These are phyloP conservation scores for Huntiella savannae DNA, from an alignment of 2,329 filamentous ascomycete species.

Conservation along the genomic window DNA sequence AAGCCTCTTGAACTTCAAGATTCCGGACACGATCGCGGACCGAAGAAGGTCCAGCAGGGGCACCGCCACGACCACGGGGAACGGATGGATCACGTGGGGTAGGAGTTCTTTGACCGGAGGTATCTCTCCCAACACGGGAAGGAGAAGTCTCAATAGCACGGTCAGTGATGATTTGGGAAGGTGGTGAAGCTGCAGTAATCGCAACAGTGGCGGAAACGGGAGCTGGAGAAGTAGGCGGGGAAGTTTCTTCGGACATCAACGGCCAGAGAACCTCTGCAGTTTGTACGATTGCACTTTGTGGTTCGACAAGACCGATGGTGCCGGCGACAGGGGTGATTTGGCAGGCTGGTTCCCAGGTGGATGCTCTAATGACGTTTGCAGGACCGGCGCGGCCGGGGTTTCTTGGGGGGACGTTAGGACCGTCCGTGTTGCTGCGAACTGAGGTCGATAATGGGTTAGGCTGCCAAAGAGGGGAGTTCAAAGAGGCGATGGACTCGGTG, in stretches of 20 bases:
- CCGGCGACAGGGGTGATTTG: background rate
- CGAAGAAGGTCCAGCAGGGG: background rate
- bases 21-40: slow-evolving; percentile 9
- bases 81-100: too few species aligned
- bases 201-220: too few species aligned
- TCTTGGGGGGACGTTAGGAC: background rate
- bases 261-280: slow-evolving; percentile 3
- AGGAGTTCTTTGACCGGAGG: too few species aligned
- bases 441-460: background rate
- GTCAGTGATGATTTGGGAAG: too few species aligned
- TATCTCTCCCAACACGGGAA: too few species aligned
- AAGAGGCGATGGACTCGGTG: background rate
- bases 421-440: background rate
- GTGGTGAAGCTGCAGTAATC: too few species aligned
- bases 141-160: too few species aligned
- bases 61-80: too few species aligned
- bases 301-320: slow-evolving; percentile 1
- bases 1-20: slow-evolving; percentile 4
- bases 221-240: too few species aligned
- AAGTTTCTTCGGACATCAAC: background rate
- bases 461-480: slow-evolving; percentile 4
- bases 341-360: slow-evolving; percentile 1
- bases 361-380: slow-evolving; percentile 1
- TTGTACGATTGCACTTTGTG: slow-evolving; percentile 1
- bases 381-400: slow-evolving; percentile 1